A percentile compares a stretch with the other conserved stretches of the same genome.
phyloP scores from a whole-genome alignment of 148 eudicot species.

The Rhododendron molle region DNA sequence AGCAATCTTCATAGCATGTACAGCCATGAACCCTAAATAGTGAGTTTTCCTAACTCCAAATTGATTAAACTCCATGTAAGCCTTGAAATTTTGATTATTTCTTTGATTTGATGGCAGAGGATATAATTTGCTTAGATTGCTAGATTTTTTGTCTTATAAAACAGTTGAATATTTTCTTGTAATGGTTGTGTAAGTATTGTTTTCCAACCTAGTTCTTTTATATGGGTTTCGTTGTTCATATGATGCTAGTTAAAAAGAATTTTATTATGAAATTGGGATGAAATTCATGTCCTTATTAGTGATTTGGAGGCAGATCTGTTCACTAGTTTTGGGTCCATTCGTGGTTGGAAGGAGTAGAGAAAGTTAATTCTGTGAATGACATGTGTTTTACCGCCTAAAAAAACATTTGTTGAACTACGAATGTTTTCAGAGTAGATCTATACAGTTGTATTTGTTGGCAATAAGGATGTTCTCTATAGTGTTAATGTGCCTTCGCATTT shows the following conservation, averaged over 20 bases:
- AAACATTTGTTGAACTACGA: background rate
- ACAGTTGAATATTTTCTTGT: background rate
- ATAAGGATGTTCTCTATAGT: background rate
- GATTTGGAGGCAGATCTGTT: background rate
- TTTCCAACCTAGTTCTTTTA: background rate
- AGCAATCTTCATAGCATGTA: background rate
- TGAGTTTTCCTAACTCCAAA: constrained; percentile 4
- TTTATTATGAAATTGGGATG: background rate
- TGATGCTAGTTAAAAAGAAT: background rate
- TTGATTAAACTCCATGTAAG: background rate
- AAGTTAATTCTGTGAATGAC: background rate
- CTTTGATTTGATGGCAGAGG: background rate
- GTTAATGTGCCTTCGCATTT: background rate
- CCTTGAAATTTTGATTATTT: background rate
- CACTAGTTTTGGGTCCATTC: background rate
- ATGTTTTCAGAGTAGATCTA: background rate
- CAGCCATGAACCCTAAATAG: constrained; percentile 38
- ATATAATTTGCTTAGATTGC: background rate
- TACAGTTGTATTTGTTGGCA: background rate
- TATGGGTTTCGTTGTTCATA: background rate
- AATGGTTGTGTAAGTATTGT: background rate
- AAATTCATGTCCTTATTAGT: background rate
- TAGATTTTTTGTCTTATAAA: background rate
- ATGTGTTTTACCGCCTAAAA: background rate
- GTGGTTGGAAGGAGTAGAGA: background rate